Conservation (phyloP, 768 basidiomycete species). For the Suillus variegatus region DNA sequence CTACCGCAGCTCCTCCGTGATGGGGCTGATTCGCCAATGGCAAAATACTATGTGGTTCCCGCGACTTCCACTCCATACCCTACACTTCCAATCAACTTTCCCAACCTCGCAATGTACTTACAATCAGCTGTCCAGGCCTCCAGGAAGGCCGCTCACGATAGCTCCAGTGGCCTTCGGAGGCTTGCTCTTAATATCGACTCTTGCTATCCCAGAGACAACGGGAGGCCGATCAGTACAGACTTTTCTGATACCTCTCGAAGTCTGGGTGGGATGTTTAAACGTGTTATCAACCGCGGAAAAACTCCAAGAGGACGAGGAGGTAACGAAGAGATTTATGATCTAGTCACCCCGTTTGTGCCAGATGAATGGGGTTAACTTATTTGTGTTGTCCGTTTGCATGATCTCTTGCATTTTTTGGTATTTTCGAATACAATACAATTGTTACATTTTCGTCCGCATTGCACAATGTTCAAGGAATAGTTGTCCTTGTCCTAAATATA, state of each 20-base stretch:
- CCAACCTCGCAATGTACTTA: constrained; percentile 74
- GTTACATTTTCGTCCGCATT: not conserved
- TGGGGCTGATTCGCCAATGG: constrained; percentile 58
- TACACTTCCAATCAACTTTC: constrained; percentile 71
- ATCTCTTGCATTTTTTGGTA: not conserved
- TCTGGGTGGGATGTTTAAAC: constrained; percentile 58
- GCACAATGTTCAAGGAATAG: not conserved
- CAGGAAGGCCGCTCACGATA: constrained; percentile 58
- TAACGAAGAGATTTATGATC: constrained; percentile 80
- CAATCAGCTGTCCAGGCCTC: constrained; percentile 72
- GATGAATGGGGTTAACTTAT: constrained; percentile 65
- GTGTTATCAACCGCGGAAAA: constrained; percentile 56
- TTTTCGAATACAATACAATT: constrained; percentile 1
- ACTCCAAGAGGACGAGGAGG: constrained; percentile 49
- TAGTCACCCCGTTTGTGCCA: constrained; percentile 80
- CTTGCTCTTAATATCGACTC: constrained; percentile 68
- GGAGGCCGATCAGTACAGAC: constrained; percentile 23
- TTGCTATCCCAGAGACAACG: constrained; percentile 59
- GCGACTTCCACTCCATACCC: constrained; percentile 65
- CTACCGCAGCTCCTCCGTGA: constrained; percentile 66
- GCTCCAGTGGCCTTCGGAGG: constrained; percentile 60
- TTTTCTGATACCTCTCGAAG: constrained; percentile 39
- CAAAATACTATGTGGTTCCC: constrained; percentile 75
- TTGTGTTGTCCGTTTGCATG: not conserved
- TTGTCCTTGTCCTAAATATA: constrained; percentile 1